These are phyloP conservation scores for Grosmannia serpens DNA, from an alignment of 2,329 filamentous ascomycete genomes.

Conservation along the genomic window DNA sequence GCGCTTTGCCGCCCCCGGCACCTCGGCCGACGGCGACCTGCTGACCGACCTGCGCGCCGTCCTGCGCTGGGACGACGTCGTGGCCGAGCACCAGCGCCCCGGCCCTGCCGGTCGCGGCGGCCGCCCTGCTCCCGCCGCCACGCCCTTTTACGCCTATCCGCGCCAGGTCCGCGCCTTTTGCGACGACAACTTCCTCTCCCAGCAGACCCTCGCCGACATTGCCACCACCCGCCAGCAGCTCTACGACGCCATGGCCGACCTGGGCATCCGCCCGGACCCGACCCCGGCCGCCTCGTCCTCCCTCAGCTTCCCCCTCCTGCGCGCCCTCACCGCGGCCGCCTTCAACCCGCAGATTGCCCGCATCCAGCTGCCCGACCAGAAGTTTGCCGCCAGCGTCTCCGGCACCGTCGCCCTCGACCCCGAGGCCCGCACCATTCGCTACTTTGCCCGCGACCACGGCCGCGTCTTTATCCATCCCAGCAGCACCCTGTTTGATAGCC, in stretches of 20 bases:
- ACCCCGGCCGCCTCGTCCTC: slow-evolving; percentile 10
- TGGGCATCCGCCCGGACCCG: slow-evolving; percentile 54
- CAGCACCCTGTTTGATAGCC: slow-evolving; percentile 74
- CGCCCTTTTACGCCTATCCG: slow-evolving; percentile 29
- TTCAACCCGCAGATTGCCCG: slow-evolving; percentile 81
- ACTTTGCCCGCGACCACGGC: slow-evolving; percentile 75
- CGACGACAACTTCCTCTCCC: slow-evolving; percentile 72
- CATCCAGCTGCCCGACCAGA: slow-evolving; percentile 91
- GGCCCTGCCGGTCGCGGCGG: background rate
- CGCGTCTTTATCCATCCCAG: slow-evolving; percentile 89
- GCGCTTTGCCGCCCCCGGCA: slow-evolving; percentile 60
- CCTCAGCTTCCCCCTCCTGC: slow-evolving; percentile 40
- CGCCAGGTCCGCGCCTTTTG: slow-evolving; percentile 66
- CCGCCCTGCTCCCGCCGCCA: background rate
- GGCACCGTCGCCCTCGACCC: slow-evolving; percentile 90
- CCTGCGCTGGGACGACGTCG: slow-evolving; percentile 58
- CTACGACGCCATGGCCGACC: slow-evolving; percentile 72
- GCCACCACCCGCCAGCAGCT: slow-evolving; percentile 78
- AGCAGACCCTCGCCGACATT: slow-evolving; percentile 78
- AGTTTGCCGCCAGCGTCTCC: slow-evolving; percentile 76
- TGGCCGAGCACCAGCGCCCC: background rate
- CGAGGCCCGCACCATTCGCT: slow-evolving; percentile 84
- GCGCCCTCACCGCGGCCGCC: slow-evolving; percentile 60
- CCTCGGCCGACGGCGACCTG: slow-evolving; percentile 67
- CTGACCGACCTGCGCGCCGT: slow-evolving; percentile 79